phyloP scores from a whole-genome alignment of 139 green algal species.

The Pedinophyceae sp. region DNA sequence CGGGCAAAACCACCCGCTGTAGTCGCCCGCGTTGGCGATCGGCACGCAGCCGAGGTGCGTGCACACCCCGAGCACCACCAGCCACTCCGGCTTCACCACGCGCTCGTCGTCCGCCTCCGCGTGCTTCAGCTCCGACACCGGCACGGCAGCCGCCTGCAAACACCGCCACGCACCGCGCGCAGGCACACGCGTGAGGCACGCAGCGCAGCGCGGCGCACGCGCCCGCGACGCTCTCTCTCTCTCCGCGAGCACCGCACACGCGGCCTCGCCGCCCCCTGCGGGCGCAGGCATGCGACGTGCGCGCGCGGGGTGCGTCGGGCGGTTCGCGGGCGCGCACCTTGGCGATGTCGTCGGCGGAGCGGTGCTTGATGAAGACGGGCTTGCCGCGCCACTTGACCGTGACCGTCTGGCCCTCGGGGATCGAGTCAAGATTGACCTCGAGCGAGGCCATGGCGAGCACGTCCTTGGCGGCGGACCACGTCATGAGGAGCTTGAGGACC shows the following conservation, averaged over 20 bases:
- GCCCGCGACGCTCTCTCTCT: too few species aligned
- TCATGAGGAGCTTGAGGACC: constrained; percentile 93
- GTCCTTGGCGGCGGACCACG: constrained; percentile 64
- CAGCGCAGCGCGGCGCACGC: too few species aligned
- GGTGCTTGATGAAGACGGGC: constrained; percentile 91
- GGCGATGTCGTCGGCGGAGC: constrained; percentile 70
- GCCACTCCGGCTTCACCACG: constrained; percentile 74
- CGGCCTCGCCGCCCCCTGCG: too few species aligned
- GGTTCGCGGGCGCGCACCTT: constrained; percentile 45
- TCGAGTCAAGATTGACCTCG: constrained; percentile 82
- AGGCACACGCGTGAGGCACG: too few species aligned
- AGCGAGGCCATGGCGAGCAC: constrained; percentile 83
- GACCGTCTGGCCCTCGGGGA: constrained; percentile 76
- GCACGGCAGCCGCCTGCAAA: too few species aligned
- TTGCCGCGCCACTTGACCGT: constrained; percentile 99
- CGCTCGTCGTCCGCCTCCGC: constrained; percentile 67
- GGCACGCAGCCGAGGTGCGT: constrained; percentile 98
- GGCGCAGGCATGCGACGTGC: too few species aligned
- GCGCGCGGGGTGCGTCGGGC: too few species aligned
- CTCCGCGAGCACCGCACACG: too few species aligned
- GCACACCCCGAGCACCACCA: constrained; percentile 96
- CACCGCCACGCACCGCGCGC: too few species aligned
- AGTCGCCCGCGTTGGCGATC: constrained; percentile 92
- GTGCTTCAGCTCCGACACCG: constrained; percentile 70
- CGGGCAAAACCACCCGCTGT: constrained; percentile 92